phyloP scores from a whole-genome alignment of 75 land plant species.

The Sequoia sempervirens region DNA sequence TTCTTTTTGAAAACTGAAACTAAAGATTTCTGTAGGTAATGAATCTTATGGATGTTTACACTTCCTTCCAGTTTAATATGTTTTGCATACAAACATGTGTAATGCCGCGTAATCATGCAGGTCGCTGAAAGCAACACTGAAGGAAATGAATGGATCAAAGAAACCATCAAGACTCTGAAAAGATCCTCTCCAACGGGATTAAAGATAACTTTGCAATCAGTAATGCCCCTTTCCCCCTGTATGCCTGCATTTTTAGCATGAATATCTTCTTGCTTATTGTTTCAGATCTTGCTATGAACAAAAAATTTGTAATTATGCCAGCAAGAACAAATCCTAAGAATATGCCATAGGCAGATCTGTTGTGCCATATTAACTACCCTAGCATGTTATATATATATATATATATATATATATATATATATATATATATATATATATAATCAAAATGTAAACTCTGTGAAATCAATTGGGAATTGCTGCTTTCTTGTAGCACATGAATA shows the following conservation, averaged over 20 bases:
- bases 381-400: too few species aligned
- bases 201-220: slow-evolving; percentile 76
- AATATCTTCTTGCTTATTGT: background rate
- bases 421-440: too few species aligned
- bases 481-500: too few species aligned
- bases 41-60: background rate
- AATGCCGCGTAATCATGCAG: slow-evolving; percentile 26
- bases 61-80: background rate
- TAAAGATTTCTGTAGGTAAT: background rate
- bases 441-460: too few species aligned
- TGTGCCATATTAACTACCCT: background rate
- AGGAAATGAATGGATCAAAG: slow-evolving; percentile 64
- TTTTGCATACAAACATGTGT: background rate
- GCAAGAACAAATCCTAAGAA: background rate
- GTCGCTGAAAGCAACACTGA: slow-evolving; percentile 53
- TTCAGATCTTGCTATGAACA: background rate
- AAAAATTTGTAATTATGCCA: background rate
- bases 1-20: slow-evolving; percentile 1
- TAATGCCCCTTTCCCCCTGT: slow-evolving; percentile 17
- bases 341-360: background rate
- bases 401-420: too few species aligned
- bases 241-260: background rate
- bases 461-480: too few species aligned
- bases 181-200: slow-evolving; percentile 85
- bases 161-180: slow-evolving; percentile 55